Conservation (phyloP, 2,329 filamentous ascomycete genomes). For the Penicillium sp. region DNA sequence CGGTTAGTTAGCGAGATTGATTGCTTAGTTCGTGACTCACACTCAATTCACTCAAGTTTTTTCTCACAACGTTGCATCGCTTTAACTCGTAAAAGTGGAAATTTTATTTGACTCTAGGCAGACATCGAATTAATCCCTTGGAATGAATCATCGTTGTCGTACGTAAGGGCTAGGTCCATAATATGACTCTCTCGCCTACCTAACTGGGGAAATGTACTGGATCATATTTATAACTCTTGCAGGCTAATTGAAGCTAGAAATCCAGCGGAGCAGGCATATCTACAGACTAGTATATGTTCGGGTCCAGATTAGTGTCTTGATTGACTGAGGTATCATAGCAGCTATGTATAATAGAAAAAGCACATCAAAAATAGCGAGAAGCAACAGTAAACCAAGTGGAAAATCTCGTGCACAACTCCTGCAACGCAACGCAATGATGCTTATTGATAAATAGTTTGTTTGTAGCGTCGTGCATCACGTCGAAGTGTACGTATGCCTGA, state of each 20-base stretch:
- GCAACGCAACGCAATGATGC: conserved; percentile 4
- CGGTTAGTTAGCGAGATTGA: too few species aligned
- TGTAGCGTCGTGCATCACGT: background rate
- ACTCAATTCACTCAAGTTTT: too few species aligned
- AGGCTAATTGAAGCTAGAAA: background rate
- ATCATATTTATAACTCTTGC: background rate
- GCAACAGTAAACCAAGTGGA: background rate
- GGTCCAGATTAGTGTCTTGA: background rate
- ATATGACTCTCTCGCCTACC: conserved; percentile 5
- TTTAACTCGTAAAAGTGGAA: too few species aligned
- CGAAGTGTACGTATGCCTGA: background rate
- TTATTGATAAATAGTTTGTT: background rate
- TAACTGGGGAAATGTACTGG: too few species aligned
- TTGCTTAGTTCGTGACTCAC: too few species aligned
- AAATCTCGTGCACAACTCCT: background rate
- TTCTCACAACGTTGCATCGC: background rate
- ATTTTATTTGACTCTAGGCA: background rate
- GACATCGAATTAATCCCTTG: background rate
- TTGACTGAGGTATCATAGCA: background rate
- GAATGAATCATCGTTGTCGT: too few species aligned
- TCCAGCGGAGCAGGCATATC: too few species aligned
- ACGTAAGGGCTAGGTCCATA: background rate
- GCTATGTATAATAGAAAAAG: background rate
- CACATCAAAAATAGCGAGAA: background rate
- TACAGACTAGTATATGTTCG: background rate